Evolutionary conservation across 257 asterid species (phyloP), one percentile per base, ranked within the genome.

Genomic region (Ilex aquifolium): DNA sequence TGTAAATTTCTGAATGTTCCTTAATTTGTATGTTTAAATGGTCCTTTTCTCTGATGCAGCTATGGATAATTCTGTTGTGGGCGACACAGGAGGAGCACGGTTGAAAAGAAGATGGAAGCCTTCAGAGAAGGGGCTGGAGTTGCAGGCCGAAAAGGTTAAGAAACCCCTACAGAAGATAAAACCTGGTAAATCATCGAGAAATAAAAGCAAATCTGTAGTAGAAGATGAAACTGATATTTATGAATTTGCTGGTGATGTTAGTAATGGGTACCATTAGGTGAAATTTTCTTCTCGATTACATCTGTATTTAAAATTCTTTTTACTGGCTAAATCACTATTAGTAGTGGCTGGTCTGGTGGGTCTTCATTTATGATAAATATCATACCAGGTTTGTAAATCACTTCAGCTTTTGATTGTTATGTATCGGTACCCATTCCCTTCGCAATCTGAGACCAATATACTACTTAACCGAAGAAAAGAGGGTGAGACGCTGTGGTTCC

Each of bases 111-210:
- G 63, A 73, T 77, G 92, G 71, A 85, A 77, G 78, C 84, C 81
- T 64, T 80, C 95, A 27, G 95, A 87, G 76, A 85, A 83, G 77
- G 84, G 83, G 64, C 62, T 77, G 78, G 84, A 72, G 68, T 67
- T 68, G 74, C 81, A 86, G 65, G 69, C 69, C 60, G 88, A 80
- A 61, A 82, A 73, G 78, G 80, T 76, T 70, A 81, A 71, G 81
- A 82, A 73, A 76, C 70, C 82, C 44, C 63, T 69, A 3, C 76
- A 77, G 69, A 79, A 79, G 76, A 59, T 70, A 57, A 83, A 73
- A 77, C 75, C 63, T 51, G 80, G 72, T 76, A 70, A 77, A 72
- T 72, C 60, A 59, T 71, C 62, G 12, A 56, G 63, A 67, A 36
- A 69, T 56, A 56, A 65, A 69, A 66, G 70, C 30, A 60, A 13